Evolutionary conservation across 1,284 basidiomycete species (phyloP), one percentile per base, ranked within the genome.

Genomic region (Malassezia brasiliensis): DNA sequence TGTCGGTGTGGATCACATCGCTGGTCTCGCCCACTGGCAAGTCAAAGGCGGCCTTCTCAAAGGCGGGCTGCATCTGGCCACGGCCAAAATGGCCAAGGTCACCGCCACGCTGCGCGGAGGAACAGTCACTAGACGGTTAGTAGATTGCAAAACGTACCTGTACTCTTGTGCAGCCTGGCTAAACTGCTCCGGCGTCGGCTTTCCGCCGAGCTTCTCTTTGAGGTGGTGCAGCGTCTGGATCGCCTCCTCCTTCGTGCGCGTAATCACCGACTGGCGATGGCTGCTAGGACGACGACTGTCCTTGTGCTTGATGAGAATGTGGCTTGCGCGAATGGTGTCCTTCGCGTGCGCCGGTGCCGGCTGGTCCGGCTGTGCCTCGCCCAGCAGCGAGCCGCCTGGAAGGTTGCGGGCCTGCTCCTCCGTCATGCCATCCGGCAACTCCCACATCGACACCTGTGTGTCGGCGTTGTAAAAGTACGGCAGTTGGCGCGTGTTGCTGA

Each of bases 61-160:
- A 99, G 20, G 89, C 84, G 77, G 89, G 90, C 77, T 99, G 94
- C 94, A 99, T 99, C 79, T 88, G 85, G 2, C 87, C 88, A 14
- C 78, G 82, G 2, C 81, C 82, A 72, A 99, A 99, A 78, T 79
- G 81, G 4, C 94, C 77, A 35, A 75, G 66, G 47, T 74, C 72
- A 41, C 72, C 72, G 32, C 72, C 72, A 3, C 56, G 51, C 22
- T 53, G 52, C 20, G 72, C 72, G 2, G 72, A 74, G 1, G 70
- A 72, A 59, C 72, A 74, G 62, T 74, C 72, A 30, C 71, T 72
- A 61, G 25, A 49, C 45, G 11, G 54, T 35, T 8, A 6, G 6
- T n/a, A 34, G 12, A 7, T 11, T 59, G 32, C 3, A 11, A 3
- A 14, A 42, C 67, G 56, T 52, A 66, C 67, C 63, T 66, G 47